Conservation (phyloP, 495 filamentous ascomycete genomes). For the Neurospora sp. region DNA sequence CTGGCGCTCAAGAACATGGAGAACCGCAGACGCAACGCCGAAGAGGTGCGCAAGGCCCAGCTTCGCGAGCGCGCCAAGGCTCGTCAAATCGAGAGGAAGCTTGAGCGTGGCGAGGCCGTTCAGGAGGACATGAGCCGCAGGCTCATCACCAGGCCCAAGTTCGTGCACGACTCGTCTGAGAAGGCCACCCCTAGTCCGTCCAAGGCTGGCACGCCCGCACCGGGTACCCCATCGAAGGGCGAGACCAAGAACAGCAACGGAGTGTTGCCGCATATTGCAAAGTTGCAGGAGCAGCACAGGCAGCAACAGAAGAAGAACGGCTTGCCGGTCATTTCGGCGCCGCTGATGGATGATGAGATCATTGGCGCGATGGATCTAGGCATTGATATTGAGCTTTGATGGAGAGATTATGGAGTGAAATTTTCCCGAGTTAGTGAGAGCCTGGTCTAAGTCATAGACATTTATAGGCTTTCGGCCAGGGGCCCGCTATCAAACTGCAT, state of each 20-base stretch:
- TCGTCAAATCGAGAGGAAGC: constrained; percentile 42
- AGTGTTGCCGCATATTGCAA: constrained; percentile 36
- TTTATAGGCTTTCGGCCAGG: not conserved
- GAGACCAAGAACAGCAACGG: not conserved
- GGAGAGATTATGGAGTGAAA: not conserved
- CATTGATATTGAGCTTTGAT: constrained; percentile 63
- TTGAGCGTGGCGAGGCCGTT: constrained; percentile 41
- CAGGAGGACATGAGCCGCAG: constrained; percentile 48
- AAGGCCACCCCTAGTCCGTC: not conserved
- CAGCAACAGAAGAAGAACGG: constrained; percentile 42
- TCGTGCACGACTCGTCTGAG: constrained; percentile 43
- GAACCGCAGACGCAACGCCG: constrained; percentile 69
- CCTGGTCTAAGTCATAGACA: not conserved
- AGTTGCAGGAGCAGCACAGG: constrained; percentile 46
- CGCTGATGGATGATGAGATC: constrained; percentile 74
- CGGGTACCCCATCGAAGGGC: not conserved
- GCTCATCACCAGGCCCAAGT: constrained; percentile 51
- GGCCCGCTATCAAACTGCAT: not conserved
- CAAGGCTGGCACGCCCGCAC: not conserved
- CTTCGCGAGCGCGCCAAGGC: constrained; percentile 60
- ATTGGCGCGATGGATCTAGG: constrained; percentile 73
- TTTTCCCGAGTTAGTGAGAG: not conserved
- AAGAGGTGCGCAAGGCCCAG: constrained; percentile 77
- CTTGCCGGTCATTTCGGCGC: constrained; percentile 54
- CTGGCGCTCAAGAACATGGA: constrained; percentile 64